phyloP scores from a whole-genome alignment of 257 asterid species.

The Galeopsis tetrahit region DNA sequence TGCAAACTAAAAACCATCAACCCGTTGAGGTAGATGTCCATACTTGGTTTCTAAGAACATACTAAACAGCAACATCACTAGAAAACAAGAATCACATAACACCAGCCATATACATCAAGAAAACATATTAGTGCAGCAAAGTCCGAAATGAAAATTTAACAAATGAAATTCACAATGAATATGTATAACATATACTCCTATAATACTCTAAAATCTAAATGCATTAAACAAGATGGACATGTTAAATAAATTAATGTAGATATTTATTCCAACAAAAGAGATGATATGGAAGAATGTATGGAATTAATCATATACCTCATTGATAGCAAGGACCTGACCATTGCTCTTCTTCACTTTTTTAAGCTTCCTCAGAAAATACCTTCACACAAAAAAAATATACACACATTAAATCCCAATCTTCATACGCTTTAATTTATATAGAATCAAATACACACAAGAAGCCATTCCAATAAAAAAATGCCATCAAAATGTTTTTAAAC shows the following conservation, averaged over 20 bases:
- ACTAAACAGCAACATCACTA: background rate
- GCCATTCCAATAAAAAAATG: background rate
- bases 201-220: background rate
- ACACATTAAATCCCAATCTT: background rate
- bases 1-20: background rate
- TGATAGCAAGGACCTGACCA: conserved; percentile 63
- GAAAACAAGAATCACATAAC: background rate
- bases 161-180: background rate
- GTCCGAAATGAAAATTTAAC: background rate
- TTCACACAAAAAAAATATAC: conserved; percentile 9
- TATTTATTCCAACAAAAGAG: background rate
- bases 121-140: background rate
- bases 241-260: background rate
- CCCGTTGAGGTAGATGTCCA: background rate
- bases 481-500: background rate
- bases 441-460: background rate
- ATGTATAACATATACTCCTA: background rate
- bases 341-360: conserved; percentile 60
- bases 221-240: background rate
- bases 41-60: background rate
- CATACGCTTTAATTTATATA: background rate
- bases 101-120: background rate
- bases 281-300: background rate
- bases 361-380: conserved; percentile 62
- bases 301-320: conserved; percentile 42